phyloP scores from a whole-genome alignment of 169 alveolate genomes.

The Fabrea salina region DNA sequence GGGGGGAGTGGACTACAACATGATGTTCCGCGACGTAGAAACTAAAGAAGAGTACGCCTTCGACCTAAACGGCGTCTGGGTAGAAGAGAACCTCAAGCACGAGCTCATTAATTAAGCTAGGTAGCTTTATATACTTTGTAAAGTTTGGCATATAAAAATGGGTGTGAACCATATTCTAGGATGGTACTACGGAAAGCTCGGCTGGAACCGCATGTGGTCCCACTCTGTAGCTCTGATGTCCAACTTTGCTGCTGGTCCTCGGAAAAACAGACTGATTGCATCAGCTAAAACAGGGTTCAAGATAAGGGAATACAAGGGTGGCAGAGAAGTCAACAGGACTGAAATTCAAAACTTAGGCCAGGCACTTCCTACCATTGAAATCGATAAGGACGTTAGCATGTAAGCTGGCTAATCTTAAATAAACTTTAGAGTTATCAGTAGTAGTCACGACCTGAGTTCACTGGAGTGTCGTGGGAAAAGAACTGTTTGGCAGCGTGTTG shows the following conservation, averaged over 20 bases:
- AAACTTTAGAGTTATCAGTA: no score
- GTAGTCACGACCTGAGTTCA: no score
- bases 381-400: conserved; percentile 31
- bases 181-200: conserved; percentile 26
- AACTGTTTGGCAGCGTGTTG: no score
- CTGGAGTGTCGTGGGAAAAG: no score
- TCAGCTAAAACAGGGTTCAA: conserved; percentile 17
- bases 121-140: no score
- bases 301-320: conserved; percentile 23
- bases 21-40: background rate
- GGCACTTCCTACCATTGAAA: conserved; percentile 16
- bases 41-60: conserved; percentile 20
- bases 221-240: background rate
- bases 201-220: conserved; percentile 34
- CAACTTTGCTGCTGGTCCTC: conserved; percentile 20
- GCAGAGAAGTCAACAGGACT: background rate
- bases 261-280: background rate
- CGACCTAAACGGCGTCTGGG: background rate
- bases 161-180: conserved; percentile 36
- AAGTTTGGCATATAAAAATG: no score
- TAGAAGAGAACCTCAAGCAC: conserved; percentile 23
- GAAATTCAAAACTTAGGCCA: background rate
- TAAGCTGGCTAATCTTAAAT: no score
- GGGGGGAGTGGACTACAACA: conserved; percentile 2
- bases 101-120: background rate